Evolutionary conservation across 768 basidiomycete species (phyloP).

Genomic region (Suillus spraguei): DNA sequence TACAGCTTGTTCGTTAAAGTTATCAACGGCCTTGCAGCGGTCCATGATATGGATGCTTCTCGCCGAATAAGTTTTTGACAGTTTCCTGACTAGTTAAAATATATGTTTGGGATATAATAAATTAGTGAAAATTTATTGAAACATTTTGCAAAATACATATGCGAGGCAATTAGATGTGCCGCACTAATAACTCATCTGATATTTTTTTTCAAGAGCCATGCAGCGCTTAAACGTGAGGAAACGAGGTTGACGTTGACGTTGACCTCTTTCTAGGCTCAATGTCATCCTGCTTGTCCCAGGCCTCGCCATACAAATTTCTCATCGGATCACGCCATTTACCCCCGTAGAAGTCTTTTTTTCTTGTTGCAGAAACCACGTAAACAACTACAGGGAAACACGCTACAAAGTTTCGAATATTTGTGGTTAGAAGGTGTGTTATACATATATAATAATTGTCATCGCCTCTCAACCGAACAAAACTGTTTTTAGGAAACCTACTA

Average conservation of each 20-base stretch:
- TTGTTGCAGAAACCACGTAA: conserved; percentile 3
- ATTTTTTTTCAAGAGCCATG: neutral
- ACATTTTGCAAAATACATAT: neutral
- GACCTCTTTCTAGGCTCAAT: neutral
- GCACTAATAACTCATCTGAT: neutral
- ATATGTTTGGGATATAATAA: neutral
- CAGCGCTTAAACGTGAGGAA: neutral
- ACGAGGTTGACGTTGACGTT: neutral
- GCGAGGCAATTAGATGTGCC: neutral
- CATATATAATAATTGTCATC: too few species aligned
- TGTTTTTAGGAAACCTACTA: too few species aligned
- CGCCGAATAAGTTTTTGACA: neutral
- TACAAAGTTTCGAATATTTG: too few species aligned
- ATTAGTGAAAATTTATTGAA: neutral
- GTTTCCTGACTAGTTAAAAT: neutral
- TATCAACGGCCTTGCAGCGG: neutral
- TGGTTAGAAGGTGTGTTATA: too few species aligned
- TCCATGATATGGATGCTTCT: neutral
- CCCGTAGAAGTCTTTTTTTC: neutral
- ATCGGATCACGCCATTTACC: conserved; percentile 3
- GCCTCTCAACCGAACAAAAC: too few species aligned
- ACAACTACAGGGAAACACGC: conserved; percentile 5
- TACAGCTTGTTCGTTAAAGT: neutral
- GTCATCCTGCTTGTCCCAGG: neutral
- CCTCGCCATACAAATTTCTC: neutral